These are phyloP conservation scores for Diplodia scrobiculata DNA, from an alignment of 2,329 filamentous ascomycete genomes.

Conservation along the genomic window DNA sequence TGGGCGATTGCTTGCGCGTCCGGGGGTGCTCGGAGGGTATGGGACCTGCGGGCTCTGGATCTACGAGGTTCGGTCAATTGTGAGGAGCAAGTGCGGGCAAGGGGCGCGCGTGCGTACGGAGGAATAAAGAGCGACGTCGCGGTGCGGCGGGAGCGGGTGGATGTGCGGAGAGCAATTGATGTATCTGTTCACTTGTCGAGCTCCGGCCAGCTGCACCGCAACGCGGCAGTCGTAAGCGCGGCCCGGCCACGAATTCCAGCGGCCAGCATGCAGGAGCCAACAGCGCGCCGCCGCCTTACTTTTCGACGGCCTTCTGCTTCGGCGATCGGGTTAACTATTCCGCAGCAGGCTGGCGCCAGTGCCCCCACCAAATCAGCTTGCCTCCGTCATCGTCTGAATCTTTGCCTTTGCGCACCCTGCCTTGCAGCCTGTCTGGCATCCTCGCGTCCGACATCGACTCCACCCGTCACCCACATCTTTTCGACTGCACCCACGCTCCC, in stretches of 20 bases:
- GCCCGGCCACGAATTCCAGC: slow-evolving; percentile 18
- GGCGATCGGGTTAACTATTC: slow-evolving; percentile 19
- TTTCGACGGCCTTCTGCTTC: slow-evolving; percentile 1
- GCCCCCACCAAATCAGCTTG: slow-evolving; percentile 23
- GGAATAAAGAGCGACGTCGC: background rate
- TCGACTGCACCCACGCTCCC: slow-evolving; percentile 32
- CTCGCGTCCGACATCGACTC: background rate
- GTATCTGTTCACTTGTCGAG: slow-evolving; percentile 28
- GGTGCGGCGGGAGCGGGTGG: slow-evolving; percentile 3
- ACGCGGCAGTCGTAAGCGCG: slow-evolving; percentile 9
- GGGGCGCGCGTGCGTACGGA: background rate
- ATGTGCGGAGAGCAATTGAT: slow-evolving; percentile 16
- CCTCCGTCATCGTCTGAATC: slow-evolving; percentile 26
- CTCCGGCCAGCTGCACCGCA: slow-evolving; percentile 16
- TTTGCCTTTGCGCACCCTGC: slow-evolving; percentile 2
- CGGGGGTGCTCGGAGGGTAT: background rate
- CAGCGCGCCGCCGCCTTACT: background rate
- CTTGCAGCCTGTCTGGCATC: background rate
- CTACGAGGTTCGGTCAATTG: background rate
- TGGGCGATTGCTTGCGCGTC: slow-evolving; percentile 39
- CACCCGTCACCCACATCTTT: background rate
- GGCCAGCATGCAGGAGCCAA: background rate
- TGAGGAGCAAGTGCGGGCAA: background rate
- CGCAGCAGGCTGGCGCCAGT: background rate
- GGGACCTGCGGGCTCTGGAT: background rate